Conservation (phyloP, 1,284 basidiomycete species). For the Ustilago nuda region DNA sequence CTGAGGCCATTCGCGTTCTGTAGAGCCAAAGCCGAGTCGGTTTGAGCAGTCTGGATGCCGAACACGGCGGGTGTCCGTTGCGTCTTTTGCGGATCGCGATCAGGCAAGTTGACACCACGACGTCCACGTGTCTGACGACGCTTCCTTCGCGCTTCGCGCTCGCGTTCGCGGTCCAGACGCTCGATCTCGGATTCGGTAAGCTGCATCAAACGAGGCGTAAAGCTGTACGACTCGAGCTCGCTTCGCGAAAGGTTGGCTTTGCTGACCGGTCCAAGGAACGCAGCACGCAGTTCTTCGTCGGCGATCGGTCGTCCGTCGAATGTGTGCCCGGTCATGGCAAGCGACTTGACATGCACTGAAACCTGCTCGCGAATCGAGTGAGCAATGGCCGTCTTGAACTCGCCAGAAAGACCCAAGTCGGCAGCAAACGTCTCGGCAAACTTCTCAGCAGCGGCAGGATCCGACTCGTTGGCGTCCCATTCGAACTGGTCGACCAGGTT, state of each 20-base stretch:
- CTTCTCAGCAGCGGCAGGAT: slow-evolving; percentile 84
- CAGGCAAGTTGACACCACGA: slow-evolving; percentile 88
- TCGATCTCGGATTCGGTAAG: slow-evolving; percentile 86
- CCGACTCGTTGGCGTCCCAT: slow-evolving; percentile 87
- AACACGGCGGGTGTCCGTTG: slow-evolving; percentile 74
- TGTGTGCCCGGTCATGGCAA: slow-evolving; percentile 89
- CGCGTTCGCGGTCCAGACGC: slow-evolving; percentile 90
- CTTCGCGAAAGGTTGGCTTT: slow-evolving; percentile 72
- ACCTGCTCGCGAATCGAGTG: slow-evolving; percentile 97
- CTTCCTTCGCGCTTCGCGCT: slow-evolving; percentile 89
- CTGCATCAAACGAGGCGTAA: slow-evolving; percentile 88
- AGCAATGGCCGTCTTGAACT: slow-evolving; percentile 89
- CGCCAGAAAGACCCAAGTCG: slow-evolving; percentile 89
- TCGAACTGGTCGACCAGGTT: slow-evolving; percentile 98
- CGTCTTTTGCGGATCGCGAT: slow-evolving; percentile 91
- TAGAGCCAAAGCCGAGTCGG: slow-evolving; percentile 33
- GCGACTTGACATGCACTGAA: slow-evolving; percentile 87
- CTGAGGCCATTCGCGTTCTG: slow-evolving; percentile 32
- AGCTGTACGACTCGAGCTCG: slow-evolving; percentile 75
- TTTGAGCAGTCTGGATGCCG: slow-evolving; percentile 61
- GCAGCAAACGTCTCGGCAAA: slow-evolving; percentile 89
- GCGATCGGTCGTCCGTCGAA: slow-evolving; percentile 81
- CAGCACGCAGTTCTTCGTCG: slow-evolving; percentile 90
- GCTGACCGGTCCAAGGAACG: slow-evolving; percentile 83
- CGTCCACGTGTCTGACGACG: slow-evolving; percentile 85